Conservation (phyloP, 495 filamentous ascomycete species). For the Talaromyces ruber region DNA sequence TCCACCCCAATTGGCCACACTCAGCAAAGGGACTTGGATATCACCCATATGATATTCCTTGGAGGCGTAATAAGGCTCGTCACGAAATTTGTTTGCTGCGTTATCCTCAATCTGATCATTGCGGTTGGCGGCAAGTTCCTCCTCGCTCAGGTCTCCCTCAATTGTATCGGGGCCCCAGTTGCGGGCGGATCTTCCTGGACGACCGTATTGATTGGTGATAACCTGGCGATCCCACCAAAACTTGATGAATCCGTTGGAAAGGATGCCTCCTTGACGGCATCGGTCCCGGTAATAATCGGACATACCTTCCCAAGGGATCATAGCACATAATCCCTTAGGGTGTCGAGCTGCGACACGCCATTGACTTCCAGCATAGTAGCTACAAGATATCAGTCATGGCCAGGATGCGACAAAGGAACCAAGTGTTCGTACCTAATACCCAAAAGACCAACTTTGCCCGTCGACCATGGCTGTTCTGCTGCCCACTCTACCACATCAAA, state of each 20-base stretch:
- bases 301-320: constrained; percentile 65
- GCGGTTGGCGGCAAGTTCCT: constrained; percentile 38
- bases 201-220: constrained; percentile 55
- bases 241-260: constrained; percentile 52
- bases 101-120: constrained; percentile 55
- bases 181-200: constrained; percentile 22
- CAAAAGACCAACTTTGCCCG: constrained; percentile 52
- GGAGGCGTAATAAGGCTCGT: constrained; percentile 52
- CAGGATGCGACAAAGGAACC: not conserved
- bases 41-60: constrained; percentile 54
- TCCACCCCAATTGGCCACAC: constrained; percentile 59
- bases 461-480: constrained; percentile 51
- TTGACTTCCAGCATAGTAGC: constrained; percentile 55
- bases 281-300: constrained; percentile 57
- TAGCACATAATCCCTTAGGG: constrained; percentile 49
- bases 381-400: constrained; percentile 5
- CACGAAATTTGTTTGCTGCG: constrained; percentile 40
- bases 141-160: constrained; percentile 47
- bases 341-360: constrained; percentile 55
- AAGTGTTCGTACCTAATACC: constrained; percentile 43
- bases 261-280: constrained; percentile 57
- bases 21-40: constrained; percentile 53
- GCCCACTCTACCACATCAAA: constrained; percentile 58
- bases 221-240: constrained; percentile 58
- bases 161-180: constrained; percentile 46